Evolutionary conservation across 805 yeast genomes (phyloP).

Genomic region (Yamadazyma akitaensis): DNA sequence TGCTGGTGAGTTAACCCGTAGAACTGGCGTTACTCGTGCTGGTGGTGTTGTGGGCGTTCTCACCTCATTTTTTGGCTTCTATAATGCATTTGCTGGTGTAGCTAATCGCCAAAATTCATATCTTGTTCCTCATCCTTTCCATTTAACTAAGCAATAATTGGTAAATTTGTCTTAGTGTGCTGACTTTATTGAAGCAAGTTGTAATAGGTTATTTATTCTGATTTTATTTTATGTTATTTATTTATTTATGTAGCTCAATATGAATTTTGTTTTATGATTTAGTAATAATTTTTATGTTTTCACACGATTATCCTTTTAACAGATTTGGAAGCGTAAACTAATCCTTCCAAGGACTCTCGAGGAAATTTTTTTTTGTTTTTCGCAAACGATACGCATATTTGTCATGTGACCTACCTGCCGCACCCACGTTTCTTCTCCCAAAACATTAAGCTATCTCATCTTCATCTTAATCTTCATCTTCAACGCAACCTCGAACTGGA

Average conservation of each 20-base stretch:
- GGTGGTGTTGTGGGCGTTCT: constrained; percentile 44
- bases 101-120: constrained; percentile 36
- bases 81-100: constrained; percentile 40
- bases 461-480: not conserved
- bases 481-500: not conserved
- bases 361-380: too few relatives aligned
- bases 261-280: not conserved
- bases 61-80: constrained; percentile 37
- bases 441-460: not conserved
- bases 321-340: too few relatives aligned
- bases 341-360: too few relatives aligned
- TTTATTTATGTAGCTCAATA: not conserved
- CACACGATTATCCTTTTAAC: not conserved
- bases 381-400: not conserved
- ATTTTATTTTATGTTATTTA: constrained; percentile 1
- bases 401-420: constrained; percentile 2
- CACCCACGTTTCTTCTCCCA: constrained; percentile 3
- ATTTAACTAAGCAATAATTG: constrained; percentile 16
- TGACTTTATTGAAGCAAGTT: too few relatives aligned
- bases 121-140: constrained; percentile 27
- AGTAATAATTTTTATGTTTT: not conserved
- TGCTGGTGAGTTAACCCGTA: constrained; percentile 30
- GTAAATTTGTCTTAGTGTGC: too few relatives aligned
- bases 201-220: not conserved
- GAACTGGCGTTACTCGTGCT: constrained; percentile 27